Evolutionary conservation across 768 basidiomycete genomes (phyloP), one percentile per base, ranked within the genome.

Genomic region (Symmetrospora coprosmae): DNA sequence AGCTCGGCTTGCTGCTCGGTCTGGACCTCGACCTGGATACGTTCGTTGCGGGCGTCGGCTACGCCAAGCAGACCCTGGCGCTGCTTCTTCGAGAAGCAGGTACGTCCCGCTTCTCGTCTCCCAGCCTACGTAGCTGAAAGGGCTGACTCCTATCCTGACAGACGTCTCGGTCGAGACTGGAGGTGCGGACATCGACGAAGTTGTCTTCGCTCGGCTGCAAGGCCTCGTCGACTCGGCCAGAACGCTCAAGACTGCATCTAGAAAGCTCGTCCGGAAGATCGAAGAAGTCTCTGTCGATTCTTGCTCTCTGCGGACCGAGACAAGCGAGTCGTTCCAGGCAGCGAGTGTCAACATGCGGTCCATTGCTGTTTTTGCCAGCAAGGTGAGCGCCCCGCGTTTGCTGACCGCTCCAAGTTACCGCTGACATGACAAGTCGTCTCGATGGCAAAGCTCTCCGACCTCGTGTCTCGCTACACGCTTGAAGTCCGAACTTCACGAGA

Each of bases 11-110:
- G 68, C 80, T 84, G 0, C 73, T 82, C 25, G 80, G 84, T 11
- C 82, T 92, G 65, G 92, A 99, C 69, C 79, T 82, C 65, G 94
- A 99, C 72, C 77, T 97, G 7, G 92, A 99, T 70, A 85, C 86
- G 72, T 90, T 96, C 72, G 81, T 87, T 19, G 90, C 89, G 8
- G 87, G 90, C 1, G 81, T 96, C 45, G 87, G 87, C 1, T 79
- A 92, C 62, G 82, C 86, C 38, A 87, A 89, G 76, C 91, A 90
- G 4, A 83, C 85, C 2, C 80, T 96, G 14, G 75, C 80, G n/a
- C 74, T 76, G 0, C 76, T 87, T 28, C 68, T 86, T 31, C 78
- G 81, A 62, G 92, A 96, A 66, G 81, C 85, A 51, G 88, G 87
- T 86, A 39, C 48, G 67, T 66, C 2, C 16, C 11, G 19, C 2